A percentile compares a stretch with the other conserved stretches of the same genome.
These are phyloP conservation scores for Escallonia herrerae DNA, from an alignment of 129 eudicot genomes.

Conservation along the genomic window DNA sequence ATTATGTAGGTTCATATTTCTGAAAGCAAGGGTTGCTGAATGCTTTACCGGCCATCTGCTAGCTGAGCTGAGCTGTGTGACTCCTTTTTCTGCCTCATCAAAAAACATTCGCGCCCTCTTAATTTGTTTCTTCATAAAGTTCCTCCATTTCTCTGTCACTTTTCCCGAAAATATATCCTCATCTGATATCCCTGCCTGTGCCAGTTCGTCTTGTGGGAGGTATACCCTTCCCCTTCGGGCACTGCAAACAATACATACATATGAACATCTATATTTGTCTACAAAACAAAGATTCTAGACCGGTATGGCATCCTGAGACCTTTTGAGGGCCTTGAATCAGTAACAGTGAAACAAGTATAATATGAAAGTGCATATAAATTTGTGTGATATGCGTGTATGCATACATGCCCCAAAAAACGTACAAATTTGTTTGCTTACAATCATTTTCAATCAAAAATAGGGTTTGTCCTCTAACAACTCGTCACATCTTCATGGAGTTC, in stretches of 20 bases:
- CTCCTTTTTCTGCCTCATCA: constrained; percentile 90
- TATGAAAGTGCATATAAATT: too few species aligned
- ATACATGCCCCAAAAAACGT: too few species aligned
- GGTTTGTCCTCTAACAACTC: too few species aligned
- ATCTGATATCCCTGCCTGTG: constrained; percentile 88
- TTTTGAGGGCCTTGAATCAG: too few species aligned
- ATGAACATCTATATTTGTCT: not conserved
- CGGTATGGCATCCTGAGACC: too few species aligned
- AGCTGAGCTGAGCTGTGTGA: constrained; percentile 79
- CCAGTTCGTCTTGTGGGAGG: constrained; percentile 93
- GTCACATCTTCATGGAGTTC: too few species aligned
- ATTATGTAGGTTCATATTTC: too few species aligned
- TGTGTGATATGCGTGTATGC: too few species aligned
- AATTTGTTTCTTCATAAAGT: constrained; percentile 91
- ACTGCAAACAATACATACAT: constrained; percentile 35
- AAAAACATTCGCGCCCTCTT: constrained; percentile 87
- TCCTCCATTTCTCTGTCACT: constrained; percentile 94
- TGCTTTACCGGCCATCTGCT: constrained; percentile 98
- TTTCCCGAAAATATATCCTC: constrained; percentile 95
- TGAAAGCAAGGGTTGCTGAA: not conserved
- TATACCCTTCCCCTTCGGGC: constrained; percentile 94
- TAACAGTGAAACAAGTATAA: too few species aligned
- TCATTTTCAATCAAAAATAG: too few species aligned
- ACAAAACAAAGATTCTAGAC: too few species aligned
- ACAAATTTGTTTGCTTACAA: too few species aligned